These are phyloP conservation scores for Ceratopteris richardii DNA, from an alignment of 75 land plant species.

Conservation along the genomic window DNA sequence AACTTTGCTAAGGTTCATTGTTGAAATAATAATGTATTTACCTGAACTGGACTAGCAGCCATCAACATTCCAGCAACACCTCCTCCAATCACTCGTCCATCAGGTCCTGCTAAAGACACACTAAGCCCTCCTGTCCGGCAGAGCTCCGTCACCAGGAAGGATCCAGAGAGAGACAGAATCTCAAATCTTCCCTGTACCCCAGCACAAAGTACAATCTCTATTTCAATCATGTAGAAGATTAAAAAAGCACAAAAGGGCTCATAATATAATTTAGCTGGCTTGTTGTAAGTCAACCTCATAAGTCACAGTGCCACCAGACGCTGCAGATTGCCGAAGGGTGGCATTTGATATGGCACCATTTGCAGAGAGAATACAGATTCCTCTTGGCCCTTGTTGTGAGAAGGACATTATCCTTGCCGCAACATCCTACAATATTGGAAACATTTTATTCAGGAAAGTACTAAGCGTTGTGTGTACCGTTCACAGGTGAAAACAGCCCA, in stretches of 20 bases:
- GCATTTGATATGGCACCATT: slow-evolving; percentile 86
- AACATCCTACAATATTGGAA: slow-evolving; percentile 49
- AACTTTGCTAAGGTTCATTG: too few species aligned
- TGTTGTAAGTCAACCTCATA: slow-evolving; percentile 85
- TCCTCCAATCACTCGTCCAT: slow-evolving; percentile 80
- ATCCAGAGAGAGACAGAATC: slow-evolving; percentile 73
- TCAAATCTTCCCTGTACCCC: slow-evolving; percentile 68
- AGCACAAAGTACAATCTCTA: neutral
- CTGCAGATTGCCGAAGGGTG: slow-evolving; percentile 70
- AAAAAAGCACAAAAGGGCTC: too few species aligned
- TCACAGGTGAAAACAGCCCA: neutral
- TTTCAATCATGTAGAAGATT: too few species aligned
- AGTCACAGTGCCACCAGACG: slow-evolving; percentile 75
- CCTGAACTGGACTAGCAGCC: slow-evolving; percentile 84
- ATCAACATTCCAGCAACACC: slow-evolving; percentile 72
- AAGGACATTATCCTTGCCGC: slow-evolving; percentile 60
- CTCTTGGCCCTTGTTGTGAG: slow-evolving; percentile 66
- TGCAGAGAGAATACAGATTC: slow-evolving; percentile 65
- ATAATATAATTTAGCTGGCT: too few species aligned
- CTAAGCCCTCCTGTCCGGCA: slow-evolving; percentile 66
- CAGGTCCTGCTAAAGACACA: slow-evolving; percentile 68
- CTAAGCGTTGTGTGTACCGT: neutral
- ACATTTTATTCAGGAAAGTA: neutral
- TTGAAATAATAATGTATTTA: slow-evolving; percentile 12
- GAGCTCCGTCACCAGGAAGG: slow-evolving; percentile 47